Evolutionary conservation across 2,329 filamentous ascomycete genomes (phyloP), one percentile per base, ranked within the genome.

Genomic region (Trichophyton equinum): DNA sequence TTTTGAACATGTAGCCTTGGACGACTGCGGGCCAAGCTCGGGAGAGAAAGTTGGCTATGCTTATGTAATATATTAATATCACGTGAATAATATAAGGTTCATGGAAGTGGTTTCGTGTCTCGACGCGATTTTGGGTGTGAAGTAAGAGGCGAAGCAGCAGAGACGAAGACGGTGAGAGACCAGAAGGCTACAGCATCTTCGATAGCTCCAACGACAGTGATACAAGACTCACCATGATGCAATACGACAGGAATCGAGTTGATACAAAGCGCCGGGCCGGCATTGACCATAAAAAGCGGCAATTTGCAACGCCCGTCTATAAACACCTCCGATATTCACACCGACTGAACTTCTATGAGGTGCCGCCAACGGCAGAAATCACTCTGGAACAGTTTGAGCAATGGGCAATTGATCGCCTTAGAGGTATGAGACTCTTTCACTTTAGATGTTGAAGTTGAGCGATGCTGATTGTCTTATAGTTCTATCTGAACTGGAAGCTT

Each of bases 321-420:
- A 86, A 89, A 73, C 85, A 90, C 66, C 81, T 86, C 61, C 81
- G 87, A 49, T 99, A 97, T 72, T 84, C 86, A 13, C 82, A 92
- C 73, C 87, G 91, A 61, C 82, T 99, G 69, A 99, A 95, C 78
- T 92, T 96, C 75, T 99, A 99, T 77, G 78, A 84, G 49, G 81
- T 86, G 27, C 89, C 94, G 53, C 94, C 94, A 0, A 96, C 91
- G 0, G 88, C 88, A 56, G 94, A 99, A 71, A 94, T 99, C 67
- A 95, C 90, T 0, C 84, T 99, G 47, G 94, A 99, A 71, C 86
- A 99, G 72, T 99, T 99, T 69, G 94, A 99, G 73, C 91, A 96
- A 81, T 99, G 94, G 94, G 94, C 91, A 9, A 97, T 99, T 69
- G 89, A 95, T 69, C 82, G 94, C 61, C 74, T 99, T 66, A 86